These are phyloP conservation scores for Cadophora sp. DNA, from an alignment of 2,329 filamentous ascomycete species.

Conservation along the genomic window DNA sequence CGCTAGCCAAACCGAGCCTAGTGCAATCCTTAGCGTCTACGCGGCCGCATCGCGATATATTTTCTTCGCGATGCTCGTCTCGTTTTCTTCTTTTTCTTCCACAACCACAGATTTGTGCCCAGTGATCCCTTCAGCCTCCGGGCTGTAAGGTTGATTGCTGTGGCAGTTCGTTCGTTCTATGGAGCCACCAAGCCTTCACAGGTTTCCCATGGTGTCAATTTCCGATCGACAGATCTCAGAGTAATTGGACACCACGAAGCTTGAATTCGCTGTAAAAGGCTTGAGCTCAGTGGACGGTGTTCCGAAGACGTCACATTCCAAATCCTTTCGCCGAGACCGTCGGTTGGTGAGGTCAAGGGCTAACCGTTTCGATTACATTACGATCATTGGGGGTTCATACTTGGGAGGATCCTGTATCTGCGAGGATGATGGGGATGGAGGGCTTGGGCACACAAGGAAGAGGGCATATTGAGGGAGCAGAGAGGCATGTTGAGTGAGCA, in stretches of 20 bases:
- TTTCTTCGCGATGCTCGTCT: constrained; percentile 42
- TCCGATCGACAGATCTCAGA: constrained; percentile 98
- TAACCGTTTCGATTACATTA: constrained; percentile 45
- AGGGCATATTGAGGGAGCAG: not conserved
- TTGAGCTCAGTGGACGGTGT: constrained; percentile 69
- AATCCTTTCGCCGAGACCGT: constrained; percentile 88
- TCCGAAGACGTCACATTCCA: constrained; percentile 84
- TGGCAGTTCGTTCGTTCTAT: constrained; percentile 83
- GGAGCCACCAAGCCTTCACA: constrained; percentile 69
- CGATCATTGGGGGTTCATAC: not conserved
- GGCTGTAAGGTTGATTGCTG: constrained; percentile 76
- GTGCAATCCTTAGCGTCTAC: constrained; percentile 25
- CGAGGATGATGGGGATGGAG: not conserved
- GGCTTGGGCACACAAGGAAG: not conserved
- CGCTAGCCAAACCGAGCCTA: constrained; percentile 15
- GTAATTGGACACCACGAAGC: constrained; percentile 65
- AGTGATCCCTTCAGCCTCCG: constrained; percentile 79
- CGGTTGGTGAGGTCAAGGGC: constrained; percentile 87
- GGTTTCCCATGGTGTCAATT: constrained; percentile 74
- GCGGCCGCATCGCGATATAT: constrained; percentile 33
- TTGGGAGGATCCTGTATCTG: not conserved
- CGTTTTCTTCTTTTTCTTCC: constrained; percentile 49
- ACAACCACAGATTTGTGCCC: constrained; percentile 83
- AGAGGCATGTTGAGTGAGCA: not conserved
- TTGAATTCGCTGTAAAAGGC: constrained; percentile 71